Evolutionary conservation across 768 basidiomycete genomes (phyloP), one percentile per base, ranked within the genome.

Genomic region (Xanthoconium purpureum): DNA sequence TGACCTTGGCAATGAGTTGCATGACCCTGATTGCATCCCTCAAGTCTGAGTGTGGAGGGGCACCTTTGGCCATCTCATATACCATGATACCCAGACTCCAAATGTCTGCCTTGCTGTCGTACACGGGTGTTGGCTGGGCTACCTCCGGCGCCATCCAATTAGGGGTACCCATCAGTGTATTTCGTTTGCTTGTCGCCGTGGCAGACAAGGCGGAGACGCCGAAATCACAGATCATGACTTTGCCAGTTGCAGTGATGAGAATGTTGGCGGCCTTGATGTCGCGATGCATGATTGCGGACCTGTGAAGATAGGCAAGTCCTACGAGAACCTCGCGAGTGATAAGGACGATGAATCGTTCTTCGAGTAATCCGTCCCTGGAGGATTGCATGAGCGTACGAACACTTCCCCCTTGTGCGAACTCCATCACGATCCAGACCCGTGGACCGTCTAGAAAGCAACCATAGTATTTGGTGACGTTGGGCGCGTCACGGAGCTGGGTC

Each of bases 81-180:
- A 96, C 80, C 74, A 95, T 89, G 68, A 99, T 95, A 6, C 97
- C 97, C 55, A 99, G 74, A 66, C 92, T 94, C 97, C 97, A 98
- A 42, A 99, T 93, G 66, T 99, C 97, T 3, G 96, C 97, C 70
- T 97, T 98, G 50, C 91, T 89, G 67, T 99, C 96, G 72, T 99
- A 98, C 42, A 86, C 80, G n/a, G 92, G 84, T 12, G 90, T 87
- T 11, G 81, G 80, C 61, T 93, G 90, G 15, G 96, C 91, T 4
- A 98, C 94, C 72, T 99, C 97, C 0, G 97, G 97, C 0, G 97
- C 97, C 97, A 99, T 99, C 96, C 96, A 98, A 69, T 97, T 93
- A 0, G 95, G 96, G 2, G 97, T 98, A 2, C 97, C 97, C 58
- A 95, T 93, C 66, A 98, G 83, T 0, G 97, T 99, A 50, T 95